A percentile compares a stretch with the other conserved stretches of the same genome.
Evolutionary conservation across 306 rosid genomes (phyloP).

Genomic region (Cicer chorassanicum): DNA sequence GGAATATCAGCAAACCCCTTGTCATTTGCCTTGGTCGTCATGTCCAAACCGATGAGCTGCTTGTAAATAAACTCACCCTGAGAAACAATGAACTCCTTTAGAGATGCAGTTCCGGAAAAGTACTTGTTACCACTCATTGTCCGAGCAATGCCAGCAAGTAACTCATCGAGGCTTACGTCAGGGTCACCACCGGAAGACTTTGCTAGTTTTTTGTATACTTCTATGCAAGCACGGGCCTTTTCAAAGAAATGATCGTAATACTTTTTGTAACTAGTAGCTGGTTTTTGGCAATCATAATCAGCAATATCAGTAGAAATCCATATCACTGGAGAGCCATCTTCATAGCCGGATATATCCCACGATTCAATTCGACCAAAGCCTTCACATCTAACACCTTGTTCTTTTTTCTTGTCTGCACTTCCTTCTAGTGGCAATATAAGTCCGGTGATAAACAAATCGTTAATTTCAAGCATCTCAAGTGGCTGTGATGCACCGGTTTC

Average conservation of each 20-base stretch:
- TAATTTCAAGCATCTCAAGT: slow-evolving; percentile 82
- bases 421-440: slow-evolving; percentile 69
- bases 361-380: slow-evolving; percentile 90
- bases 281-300: slow-evolving; percentile 77
- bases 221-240: slow-evolving; percentile 77
- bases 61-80: slow-evolving; percentile 87
- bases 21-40: slow-evolving; percentile 66
- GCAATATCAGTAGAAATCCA: slow-evolving; percentile 90
- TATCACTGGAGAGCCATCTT: slow-evolving; percentile 79
- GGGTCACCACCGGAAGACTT: slow-evolving; percentile 74
- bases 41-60: slow-evolving; percentile 83
- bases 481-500: slow-evolving; percentile 64
- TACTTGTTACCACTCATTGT: slow-evolving; percentile 71
- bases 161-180: slow-evolving; percentile 72
- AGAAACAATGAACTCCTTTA: slow-evolving; percentile 72
- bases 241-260: slow-evolving; percentile 68
- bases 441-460: slow-evolving; percentile 75
- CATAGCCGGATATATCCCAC: slow-evolving; percentile 94
- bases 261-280: slow-evolving; percentile 76
- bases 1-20: slow-evolving; percentile 62
- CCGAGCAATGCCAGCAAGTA: slow-evolving; percentile 87
- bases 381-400: slow-evolving; percentile 69
- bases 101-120: slow-evolving; percentile 68
- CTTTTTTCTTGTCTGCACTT: slow-evolving; percentile 64
- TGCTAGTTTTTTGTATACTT: slow-evolving; percentile 73